These are phyloP conservation scores for Chalaropsis ovoidea DNA, from an alignment of 2,329 filamentous ascomycete genomes.

Conservation along the genomic window DNA sequence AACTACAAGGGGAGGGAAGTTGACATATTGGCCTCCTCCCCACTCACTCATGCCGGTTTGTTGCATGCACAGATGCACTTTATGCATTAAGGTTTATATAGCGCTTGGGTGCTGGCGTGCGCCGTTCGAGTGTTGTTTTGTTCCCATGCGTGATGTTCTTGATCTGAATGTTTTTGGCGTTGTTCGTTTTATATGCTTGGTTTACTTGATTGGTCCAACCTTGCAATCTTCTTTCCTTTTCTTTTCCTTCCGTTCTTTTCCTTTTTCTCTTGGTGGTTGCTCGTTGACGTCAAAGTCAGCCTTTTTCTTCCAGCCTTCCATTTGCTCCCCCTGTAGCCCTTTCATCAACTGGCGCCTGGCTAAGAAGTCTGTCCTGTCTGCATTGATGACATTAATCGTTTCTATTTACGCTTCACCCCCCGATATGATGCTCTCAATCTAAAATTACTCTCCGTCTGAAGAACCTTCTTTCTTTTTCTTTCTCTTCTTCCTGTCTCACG, in stretches of 20 bases:
- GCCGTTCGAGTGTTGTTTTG: not conserved
- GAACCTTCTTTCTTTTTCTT: not conserved
- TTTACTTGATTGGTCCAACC: not conserved
- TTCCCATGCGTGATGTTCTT: too few relatives aligned
- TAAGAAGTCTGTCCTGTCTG: too few relatives aligned
- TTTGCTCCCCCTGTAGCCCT: not conserved
- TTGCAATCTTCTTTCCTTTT: not conserved
- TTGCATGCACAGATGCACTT: too few relatives aligned
- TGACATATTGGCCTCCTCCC: too few relatives aligned
- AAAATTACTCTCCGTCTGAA: not conserved
- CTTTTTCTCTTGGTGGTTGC: not conserved
- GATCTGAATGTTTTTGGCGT: not conserved
- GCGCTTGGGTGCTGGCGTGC: not conserved
- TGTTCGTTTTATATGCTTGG: not conserved
- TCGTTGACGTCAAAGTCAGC: not conserved
- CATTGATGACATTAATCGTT: not conserved
- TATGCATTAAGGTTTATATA: not conserved
- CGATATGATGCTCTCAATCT: not conserved
- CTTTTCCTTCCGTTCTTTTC: not conserved
- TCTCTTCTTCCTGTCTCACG: not conserved
- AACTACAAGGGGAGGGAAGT: not conserved
- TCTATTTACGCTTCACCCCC: conserved; percentile 8
- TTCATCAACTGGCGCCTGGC: not conserved
- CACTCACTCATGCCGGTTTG: too few relatives aligned
- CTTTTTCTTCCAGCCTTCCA: not conserved